Percentiles rank a stretch among this genome's conserved stretches.
Conservation (phyloP, 495 filamentous ascomycete genomes). For the Hyaloscypha bicolor region DNA sequence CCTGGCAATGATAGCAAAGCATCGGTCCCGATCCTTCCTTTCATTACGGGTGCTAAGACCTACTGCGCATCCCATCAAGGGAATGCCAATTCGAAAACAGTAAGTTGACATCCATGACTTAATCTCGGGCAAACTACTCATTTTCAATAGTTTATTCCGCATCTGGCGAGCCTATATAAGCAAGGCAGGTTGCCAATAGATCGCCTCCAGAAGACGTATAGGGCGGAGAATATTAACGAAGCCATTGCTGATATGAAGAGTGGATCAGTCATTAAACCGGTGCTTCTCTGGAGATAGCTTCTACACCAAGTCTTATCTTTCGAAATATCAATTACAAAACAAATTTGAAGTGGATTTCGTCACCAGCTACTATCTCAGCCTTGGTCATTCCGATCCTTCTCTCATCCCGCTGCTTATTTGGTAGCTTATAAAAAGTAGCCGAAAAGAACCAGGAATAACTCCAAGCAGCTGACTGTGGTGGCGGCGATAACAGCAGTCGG, state of each 20-base stretch:
- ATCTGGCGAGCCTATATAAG: slow-evolving; percentile 2
- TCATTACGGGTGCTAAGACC: neutral
- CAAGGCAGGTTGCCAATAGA: slow-evolving; percentile 7
- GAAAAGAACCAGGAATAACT: no score
- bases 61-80: slow-evolving; percentile 11
- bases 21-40: slow-evolving; percentile 3
- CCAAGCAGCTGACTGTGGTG: no score
- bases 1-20: slow-evolving; percentile 6
- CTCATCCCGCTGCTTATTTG: no score
- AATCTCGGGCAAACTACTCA: neutral
- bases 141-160: slow-evolving; percentile 8
- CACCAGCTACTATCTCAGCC: no score
- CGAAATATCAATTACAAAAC: no score
- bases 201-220: slow-evolving; percentile 2
- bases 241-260: slow-evolving; percentile 7
- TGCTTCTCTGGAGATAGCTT: slow-evolving; percentile 11
- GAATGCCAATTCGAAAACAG: neutral
- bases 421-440: no score
- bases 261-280: slow-evolving; percentile 9
- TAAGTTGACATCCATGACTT: neutral
- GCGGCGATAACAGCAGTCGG: no score
- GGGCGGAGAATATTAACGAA: slow-evolving; percentile 4
- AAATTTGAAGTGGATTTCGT: no score
- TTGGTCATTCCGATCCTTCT: no score
- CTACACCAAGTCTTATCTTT: no score